Conservation (phyloP, 1,284 basidiomycete genomes). For the Trichosporon inkin region DNA sequence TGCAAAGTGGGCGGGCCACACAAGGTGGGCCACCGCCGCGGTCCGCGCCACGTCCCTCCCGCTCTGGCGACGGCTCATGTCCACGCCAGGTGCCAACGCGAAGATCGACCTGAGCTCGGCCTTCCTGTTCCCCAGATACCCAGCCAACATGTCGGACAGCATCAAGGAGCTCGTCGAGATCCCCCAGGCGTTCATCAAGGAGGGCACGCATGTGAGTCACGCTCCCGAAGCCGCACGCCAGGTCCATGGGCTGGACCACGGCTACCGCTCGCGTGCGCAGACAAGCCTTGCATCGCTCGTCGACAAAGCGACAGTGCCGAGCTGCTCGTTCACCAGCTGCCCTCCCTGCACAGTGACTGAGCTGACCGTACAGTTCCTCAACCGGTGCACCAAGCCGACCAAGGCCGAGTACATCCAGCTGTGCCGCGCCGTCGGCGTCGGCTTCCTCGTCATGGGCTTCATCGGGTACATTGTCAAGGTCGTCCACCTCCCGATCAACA, state of each 20-base stretch:
- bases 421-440: constrained; percentile 86
- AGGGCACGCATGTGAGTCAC: constrained; percentile 78
- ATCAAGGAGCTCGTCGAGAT: constrained; percentile 85
- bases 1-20: no score
- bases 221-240: background rate
- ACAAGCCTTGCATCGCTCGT: no score
- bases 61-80: no score
- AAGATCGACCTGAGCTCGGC: background rate
- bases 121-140: background rate
- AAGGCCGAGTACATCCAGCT: constrained; percentile 90
- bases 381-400: constrained; percentile 95
- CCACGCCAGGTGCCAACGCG: background rate
- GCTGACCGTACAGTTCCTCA: constrained; percentile 68
- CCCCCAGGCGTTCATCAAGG: constrained; percentile 85
- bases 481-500: constrained; percentile 91
- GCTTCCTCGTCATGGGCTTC: constrained; percentile 94
- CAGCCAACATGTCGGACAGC: constrained; percentile 58
- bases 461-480: constrained; percentile 94
- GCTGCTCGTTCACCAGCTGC: no score
- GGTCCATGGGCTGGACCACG: background rate
- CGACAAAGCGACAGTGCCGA: no score
- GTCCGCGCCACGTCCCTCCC: no score
- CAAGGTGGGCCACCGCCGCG: no score
- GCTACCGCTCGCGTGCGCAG: background rate
- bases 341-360: no score